Evolutionary conservation across 176 grass and related monocot species (phyloP), one percentile per base, ranked within the genome.

Genomic region (Echinochloa phyllopogon): DNA sequence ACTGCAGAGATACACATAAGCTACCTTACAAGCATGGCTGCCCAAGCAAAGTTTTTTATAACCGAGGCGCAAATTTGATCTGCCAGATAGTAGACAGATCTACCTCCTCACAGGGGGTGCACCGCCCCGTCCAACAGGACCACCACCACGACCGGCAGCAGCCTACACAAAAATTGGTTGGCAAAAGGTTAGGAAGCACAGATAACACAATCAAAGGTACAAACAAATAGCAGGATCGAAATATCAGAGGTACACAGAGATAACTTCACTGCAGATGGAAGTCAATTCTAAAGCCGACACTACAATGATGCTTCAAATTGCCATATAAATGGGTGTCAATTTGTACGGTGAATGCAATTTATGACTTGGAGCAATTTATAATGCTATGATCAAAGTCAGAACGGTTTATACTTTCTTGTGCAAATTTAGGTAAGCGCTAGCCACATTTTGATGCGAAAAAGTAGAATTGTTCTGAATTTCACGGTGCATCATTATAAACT

Each of bases 31-130:
- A 47, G 53, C 78, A 60, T 58, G 24, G 56, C 20, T 65, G 43
- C 53, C 47, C 2, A 82, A 81, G 7, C 21, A 53, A 75, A 13
- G 5, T 69, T 88, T 88, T 68, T 60, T 2, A 55, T 72, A 74
- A 56, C 29, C 11, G 47, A 40, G 41, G 57, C 52, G 40, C 29
- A 51, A 25, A 42, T 40, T 51, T 80, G 55, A 14, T 57, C 13
- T 2, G 10, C 58, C 67, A 56, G 27, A 68, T 43, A 79, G 36
- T 15, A 9, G 18, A 59, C 13, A 58, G 44, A 75, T 41, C 87
- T 89, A 89, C 61, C 87, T 67, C 87, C 87, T 89, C 61, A 85
- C 76, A 40, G 82, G 87, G 14, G 82, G 82, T 27, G 82, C 87
- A 23, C 76, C 76, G 4, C 82, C 76, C 4, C 82, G 69, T 49